Base-by-base conservation (phyloP, 2,329 filamentous ascomycete genomes). In the Paraphaeosphaeria sporulosa region DNA sequence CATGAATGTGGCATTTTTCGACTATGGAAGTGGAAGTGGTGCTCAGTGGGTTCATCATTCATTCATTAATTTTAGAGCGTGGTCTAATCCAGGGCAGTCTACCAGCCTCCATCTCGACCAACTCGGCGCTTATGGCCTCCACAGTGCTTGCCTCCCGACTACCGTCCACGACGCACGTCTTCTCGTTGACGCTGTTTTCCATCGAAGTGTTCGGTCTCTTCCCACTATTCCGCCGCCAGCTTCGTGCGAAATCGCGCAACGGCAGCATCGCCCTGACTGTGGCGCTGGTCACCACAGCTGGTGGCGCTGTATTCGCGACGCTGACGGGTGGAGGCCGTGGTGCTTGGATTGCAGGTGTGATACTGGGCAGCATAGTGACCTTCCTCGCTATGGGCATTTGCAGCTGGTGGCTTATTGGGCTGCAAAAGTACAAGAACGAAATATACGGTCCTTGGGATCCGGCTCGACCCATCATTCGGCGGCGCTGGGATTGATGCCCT, bases 351-450 rank as follows among this genome's bases (percentile, higher is more conserved):
- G 81, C 91, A 2, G 95, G 95, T 13, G 89, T 92, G 65, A 77
- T 94, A 1, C 82, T 96, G 6, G 92, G 92, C 5, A 86, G 88
- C n/a, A 71, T 94, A 10, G 82, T 93, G 23, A 90, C 91, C 0
- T 87, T 89, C 4, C 76, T 97, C 56, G 89, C 89, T 2, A 96
- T 97, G 88, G 95, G 94, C 1, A 90, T 93, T 13, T 97, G 94
- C 76, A 96, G 93, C 75, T 98, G 94, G 94, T 98, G 95, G 94
- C 81, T 99, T 64, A 98, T 99, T 72, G 92, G 93, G 9, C 79
- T 99, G 77, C 95, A 99, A 80, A 94, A 96, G 81, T 99, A 98
- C 80, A 99, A 99, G 83, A 98, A 98, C 76, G 95, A 98, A 80
- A 97, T 99, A 67, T 92, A 94, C 73, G 95, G 95, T 46, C 95